Percentiles rank a stretch among this genome's conserved stretches.
Evolutionary conservation across 2,329 filamentous ascomycete species (phyloP).

Genomic region (Rutstroemia sp.): DNA sequence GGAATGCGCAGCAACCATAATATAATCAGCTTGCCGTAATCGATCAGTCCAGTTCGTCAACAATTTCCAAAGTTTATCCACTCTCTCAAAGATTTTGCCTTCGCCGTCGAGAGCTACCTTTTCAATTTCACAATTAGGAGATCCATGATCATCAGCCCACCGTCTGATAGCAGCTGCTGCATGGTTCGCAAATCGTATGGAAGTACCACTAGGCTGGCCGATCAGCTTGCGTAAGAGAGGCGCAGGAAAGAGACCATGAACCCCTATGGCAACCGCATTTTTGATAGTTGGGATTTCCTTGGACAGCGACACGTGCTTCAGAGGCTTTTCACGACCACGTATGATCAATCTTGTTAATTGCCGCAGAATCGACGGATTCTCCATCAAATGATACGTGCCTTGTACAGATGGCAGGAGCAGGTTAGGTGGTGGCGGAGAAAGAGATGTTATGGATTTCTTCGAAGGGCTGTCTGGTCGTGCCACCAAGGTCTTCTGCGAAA

Average conservation of each 20-base stretch:
- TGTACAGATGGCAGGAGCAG: conserved; percentile 62
- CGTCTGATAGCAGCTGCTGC: conserved; percentile 75
- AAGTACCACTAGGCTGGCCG: conserved; percentile 92
- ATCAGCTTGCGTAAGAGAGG: conserved; percentile 82
- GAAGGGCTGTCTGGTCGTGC: conserved; percentile 11
- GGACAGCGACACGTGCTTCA: conserved; percentile 65
- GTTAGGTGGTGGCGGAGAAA: conserved; percentile 41
- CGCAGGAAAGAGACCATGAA: conserved; percentile 91
- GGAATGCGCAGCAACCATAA: conserved; percentile 88
- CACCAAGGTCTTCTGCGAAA: conserved; percentile 8
- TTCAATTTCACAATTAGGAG: conserved; percentile 72
- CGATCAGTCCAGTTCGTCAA: conserved; percentile 92
- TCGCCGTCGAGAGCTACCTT: conserved; percentile 94
- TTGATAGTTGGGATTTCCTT: conserved; percentile 66
- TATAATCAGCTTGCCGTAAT: conserved; percentile 78
- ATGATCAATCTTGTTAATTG: conserved; percentile 54
- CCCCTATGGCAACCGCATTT: conserved; percentile 84
- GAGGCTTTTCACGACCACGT: conserved; percentile 46
- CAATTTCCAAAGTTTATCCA: conserved; percentile 90
- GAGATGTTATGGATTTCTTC: conserved; percentile 15
- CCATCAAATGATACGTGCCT: conserved; percentile 59
- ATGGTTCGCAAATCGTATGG: conserved; percentile 83
- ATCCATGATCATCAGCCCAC: conserved; percentile 72
- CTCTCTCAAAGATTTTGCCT: conserved; percentile 81
- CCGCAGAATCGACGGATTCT: conserved; percentile 63